Conservation (phyloP, 176 grass and related monocot species). For the Carex littledalei region DNA sequence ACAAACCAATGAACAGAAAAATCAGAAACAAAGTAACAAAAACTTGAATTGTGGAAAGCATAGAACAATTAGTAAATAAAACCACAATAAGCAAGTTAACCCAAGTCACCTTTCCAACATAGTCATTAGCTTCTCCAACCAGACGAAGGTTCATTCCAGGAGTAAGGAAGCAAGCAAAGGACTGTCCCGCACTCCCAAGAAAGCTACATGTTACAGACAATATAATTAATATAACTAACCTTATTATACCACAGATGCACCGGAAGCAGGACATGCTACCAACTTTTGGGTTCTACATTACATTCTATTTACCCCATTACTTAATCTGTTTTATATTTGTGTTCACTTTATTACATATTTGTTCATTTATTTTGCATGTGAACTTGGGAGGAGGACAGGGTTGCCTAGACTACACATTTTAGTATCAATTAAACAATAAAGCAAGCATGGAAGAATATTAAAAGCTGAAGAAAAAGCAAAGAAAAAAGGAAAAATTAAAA, state of each 20-base stretch:
- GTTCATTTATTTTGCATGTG: constrained; percentile 1
- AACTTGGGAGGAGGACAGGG: neutral
- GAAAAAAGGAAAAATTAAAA: constrained; percentile 7
- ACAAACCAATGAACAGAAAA: neutral
- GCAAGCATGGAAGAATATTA: neutral
- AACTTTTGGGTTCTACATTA: neutral
- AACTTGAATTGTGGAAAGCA: neutral
- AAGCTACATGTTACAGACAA: constrained; percentile 53
- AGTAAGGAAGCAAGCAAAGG: constrained; percentile 93
- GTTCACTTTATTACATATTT: constrained; percentile 3
- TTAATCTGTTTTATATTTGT: neutral
- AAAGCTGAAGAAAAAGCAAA: neutral
- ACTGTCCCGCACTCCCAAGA: constrained; percentile 94
- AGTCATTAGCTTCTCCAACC: constrained; percentile 94
- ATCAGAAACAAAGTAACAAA: neutral
- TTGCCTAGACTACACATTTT: neutral
- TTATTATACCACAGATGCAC: neutral
- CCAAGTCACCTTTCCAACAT: constrained; percentile 84
- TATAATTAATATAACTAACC: neutral
- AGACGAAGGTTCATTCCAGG: constrained; percentile 95
- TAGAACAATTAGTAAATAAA: neutral
- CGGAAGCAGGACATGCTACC: neutral
- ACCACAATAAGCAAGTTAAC: neutral
- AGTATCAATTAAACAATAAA: neutral
- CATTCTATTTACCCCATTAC: neutral